These are phyloP conservation scores for Metschnikowia dekortorum DNA, from an alignment of 805 yeast species.

Conservation along the genomic window DNA sequence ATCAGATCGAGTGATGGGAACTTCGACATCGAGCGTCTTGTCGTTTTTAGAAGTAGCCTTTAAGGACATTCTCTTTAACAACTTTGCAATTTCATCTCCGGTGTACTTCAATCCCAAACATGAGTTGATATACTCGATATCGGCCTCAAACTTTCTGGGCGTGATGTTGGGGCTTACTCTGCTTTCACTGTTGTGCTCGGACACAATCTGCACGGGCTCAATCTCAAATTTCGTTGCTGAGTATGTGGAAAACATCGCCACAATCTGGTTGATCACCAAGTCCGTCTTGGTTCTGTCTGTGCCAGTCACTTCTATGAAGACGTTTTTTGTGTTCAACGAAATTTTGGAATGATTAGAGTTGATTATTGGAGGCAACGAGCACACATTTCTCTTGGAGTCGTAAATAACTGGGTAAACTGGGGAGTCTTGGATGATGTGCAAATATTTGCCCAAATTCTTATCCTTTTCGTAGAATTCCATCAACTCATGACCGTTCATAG, in stretches of 20 bases:
- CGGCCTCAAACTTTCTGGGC: slow-evolving; percentile 68
- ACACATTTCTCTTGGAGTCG: slow-evolving; percentile 70
- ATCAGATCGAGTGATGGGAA: slow-evolving; percentile 96
- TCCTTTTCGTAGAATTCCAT: slow-evolving; percentile 90
- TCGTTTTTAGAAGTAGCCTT: slow-evolving; percentile 49
- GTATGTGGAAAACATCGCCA: slow-evolving; percentile 93
- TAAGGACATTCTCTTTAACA: slow-evolving; percentile 80
- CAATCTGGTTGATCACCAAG: slow-evolving; percentile 84
- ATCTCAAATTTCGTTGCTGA: slow-evolving; percentile 75
- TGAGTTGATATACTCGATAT: slow-evolving; percentile 81
- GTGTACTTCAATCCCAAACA: slow-evolving; percentile 80
- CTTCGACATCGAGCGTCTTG: slow-evolving; percentile 55
- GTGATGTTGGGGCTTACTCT: slow-evolving; percentile 71
- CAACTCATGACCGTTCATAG: slow-evolving; percentile 69
- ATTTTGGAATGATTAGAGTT: slow-evolving; percentile 90
- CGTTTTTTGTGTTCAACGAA: slow-evolving; percentile 75
- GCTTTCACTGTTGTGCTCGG: slow-evolving; percentile 73
- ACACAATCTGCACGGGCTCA: slow-evolving; percentile 84
- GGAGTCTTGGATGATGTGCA: slow-evolving; percentile 81
- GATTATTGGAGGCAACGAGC: slow-evolving; percentile 96
- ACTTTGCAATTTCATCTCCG: slow-evolving; percentile 60
- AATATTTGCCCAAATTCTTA: slow-evolving; percentile 82
- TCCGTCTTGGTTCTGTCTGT: slow-evolving; percentile 93
- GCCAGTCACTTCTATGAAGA: slow-evolving; percentile 91
- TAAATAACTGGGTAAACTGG: slow-evolving; percentile 88